Conservation (phyloP, 306 rosid species). For the Corylus americana region DNA sequence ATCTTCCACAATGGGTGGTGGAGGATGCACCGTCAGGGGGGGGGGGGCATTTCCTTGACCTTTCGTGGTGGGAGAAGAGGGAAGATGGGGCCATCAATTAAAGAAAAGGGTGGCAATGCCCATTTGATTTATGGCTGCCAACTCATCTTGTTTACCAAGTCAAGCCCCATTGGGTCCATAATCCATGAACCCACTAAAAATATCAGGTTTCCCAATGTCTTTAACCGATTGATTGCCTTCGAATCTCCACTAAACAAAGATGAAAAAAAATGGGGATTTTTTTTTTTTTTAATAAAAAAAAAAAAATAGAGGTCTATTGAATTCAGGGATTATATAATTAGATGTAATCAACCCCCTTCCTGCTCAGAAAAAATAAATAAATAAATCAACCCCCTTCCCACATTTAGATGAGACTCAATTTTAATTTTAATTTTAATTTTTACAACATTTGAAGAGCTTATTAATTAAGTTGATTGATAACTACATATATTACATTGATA, state of each 20-base stretch:
- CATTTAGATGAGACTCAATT: too few relatives aligned
- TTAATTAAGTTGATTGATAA: too few relatives aligned
- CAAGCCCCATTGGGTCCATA: background rate
- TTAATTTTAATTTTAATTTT: too few relatives aligned
- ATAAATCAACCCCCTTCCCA: too few relatives aligned
- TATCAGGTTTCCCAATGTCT: background rate
- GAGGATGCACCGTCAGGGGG: background rate
- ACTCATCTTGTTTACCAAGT: background rate
- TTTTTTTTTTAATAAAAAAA: background rate
- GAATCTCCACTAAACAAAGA: background rate
- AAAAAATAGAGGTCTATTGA: background rate
- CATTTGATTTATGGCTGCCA: background rate
- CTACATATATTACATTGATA: too few relatives aligned
- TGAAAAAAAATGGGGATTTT: background rate
- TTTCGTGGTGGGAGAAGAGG: background rate
- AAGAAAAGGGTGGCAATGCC: background rate
- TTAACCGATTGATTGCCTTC: background rate
- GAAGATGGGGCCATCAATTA: background rate
- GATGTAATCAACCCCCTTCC: too few relatives aligned
- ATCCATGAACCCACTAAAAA: background rate
- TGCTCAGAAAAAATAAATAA: too few relatives aligned
- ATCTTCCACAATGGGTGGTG: background rate
- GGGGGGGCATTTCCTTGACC: background rate
- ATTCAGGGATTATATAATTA: too few relatives aligned
- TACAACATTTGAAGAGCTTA: too few relatives aligned